These are phyloP conservation scores for Thalassiosira profunda DNA, from an alignment of 108 stramenopile species.

Conservation along the genomic window DNA sequence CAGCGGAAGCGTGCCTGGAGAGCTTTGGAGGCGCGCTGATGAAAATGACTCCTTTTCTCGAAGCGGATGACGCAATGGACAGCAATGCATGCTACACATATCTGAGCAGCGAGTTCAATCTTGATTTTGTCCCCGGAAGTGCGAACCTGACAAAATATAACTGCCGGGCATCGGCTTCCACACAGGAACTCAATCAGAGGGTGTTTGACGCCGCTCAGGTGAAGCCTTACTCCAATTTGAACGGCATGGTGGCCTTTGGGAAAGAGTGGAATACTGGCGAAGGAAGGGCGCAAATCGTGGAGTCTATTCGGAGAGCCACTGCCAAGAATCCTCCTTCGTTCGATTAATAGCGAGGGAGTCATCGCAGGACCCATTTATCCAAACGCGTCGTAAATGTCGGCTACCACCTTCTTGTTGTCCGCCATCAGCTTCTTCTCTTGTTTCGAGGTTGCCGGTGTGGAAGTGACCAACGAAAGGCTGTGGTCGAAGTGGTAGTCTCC, in stretches of 20 bases:
- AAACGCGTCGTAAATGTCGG: background rate
- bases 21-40: slow-evolving; percentile 57
- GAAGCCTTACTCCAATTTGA: slow-evolving; percentile 63
- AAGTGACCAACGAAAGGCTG: slow-evolving; percentile 38
- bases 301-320: slow-evolving; percentile 28
- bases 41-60: slow-evolving; percentile 48
- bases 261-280: slow-evolving; percentile 41
- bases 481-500: slow-evolving; percentile 50
- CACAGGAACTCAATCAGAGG: slow-evolving; percentile 9
- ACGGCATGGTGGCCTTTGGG: slow-evolving; percentile 60
- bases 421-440: slow-evolving; percentile 2
- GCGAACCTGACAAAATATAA: slow-evolving; percentile 62
- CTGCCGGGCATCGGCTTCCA: slow-evolving; percentile 2
- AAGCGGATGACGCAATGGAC: background rate
- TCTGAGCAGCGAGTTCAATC: slow-evolving; percentile 44
- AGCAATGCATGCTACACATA: slow-evolving; percentile 49
- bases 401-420: slow-evolving; percentile 2
- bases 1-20: slow-evolving; percentile 60
- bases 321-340: slow-evolving; percentile 26
- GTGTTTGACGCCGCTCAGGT: slow-evolving; percentile 36
- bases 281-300: slow-evolving; percentile 7
- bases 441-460: slow-evolving; percentile 9
- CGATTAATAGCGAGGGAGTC: too few species aligned
- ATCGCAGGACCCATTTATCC: too few species aligned
- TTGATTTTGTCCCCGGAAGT: slow-evolving; percentile 49